A percentile compares a stretch with the other conserved stretches of the same genome.
These are phyloP conservation scores for Melanogaster broomeanus DNA, from an alignment of 768 basidiomycete species.

Conservation along the genomic window DNA sequence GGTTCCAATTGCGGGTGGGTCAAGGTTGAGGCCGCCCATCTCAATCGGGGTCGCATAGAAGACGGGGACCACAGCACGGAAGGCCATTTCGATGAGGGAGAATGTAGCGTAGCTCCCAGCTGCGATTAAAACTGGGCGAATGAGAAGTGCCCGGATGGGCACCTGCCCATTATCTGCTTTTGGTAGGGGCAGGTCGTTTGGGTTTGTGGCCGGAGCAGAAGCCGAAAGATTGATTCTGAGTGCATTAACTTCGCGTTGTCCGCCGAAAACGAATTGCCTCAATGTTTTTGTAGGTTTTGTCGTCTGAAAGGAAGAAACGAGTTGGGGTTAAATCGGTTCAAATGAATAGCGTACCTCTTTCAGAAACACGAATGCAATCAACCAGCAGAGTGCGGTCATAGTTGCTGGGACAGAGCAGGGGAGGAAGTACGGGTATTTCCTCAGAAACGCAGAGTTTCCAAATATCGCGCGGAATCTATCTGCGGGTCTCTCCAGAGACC, in stretches of 20 bases:
- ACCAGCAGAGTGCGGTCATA: constrained; percentile 50
- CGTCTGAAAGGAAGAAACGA: constrained; percentile 13
- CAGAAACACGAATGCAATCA: constrained; percentile 51
- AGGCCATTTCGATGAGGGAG: constrained; percentile 64
- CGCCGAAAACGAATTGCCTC: constrained; percentile 18
- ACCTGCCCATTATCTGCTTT: constrained; percentile 26
- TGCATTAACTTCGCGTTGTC: too few species aligned
- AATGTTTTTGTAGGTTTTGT: constrained; percentile 12
- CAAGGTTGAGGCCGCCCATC: constrained; percentile 30
- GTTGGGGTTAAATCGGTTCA: background rate
- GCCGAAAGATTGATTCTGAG: background rate
- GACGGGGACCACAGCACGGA: constrained; percentile 44
- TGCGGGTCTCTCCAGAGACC: constrained; percentile 59
- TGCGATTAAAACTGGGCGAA: constrained; percentile 54
- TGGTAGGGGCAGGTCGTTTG: background rate
- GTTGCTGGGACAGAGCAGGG: constrained; percentile 66
- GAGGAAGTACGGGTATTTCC: constrained; percentile 71
- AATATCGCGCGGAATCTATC: constrained; percentile 67
- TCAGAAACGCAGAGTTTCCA: constrained; percentile 56
- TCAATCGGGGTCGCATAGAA: constrained; percentile 33
- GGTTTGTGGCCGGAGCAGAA: too few species aligned
- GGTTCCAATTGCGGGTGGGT: constrained; percentile 32
- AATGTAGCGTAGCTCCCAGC: constrained; percentile 61
- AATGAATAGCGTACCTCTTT: constrained; percentile 45
- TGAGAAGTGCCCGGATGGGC: constrained; percentile 50